Conservation (phyloP, 2,329 filamentous ascomycete species). For the Aureobasidium sp. region DNA sequence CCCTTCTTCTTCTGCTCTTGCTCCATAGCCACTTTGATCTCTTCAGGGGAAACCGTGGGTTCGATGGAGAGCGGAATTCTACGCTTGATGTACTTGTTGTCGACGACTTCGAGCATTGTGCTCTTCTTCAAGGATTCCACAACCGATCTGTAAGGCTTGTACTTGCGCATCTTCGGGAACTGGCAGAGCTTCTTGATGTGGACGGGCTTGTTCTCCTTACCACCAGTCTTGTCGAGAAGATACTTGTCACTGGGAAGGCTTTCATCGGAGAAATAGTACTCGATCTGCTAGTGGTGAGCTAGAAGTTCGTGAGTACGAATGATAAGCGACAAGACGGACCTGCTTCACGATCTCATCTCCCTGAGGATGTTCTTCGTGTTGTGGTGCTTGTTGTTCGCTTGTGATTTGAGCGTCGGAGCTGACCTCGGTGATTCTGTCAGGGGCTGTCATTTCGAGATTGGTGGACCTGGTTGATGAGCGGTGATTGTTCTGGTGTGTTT, state of each 20-base stretch:
- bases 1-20: slow-evolving; percentile 25
- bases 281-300: slow-evolving; percentile 29
- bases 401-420: neutral
- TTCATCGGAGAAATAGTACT: slow-evolving; percentile 44
- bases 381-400: neutral
- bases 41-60: slow-evolving; percentile 19
- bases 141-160: slow-evolving; percentile 33
- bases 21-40: slow-evolving; percentile 14
- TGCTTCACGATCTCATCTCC: slow-evolving; percentile 19
- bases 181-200: slow-evolving; percentile 35
- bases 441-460: neutral
- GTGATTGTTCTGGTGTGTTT: neutral
- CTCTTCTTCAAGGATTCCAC: slow-evolving; percentile 35
- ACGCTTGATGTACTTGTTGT: slow-evolving; percentile 35
- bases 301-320: neutral
- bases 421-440: neutral
- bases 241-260: slow-evolving; percentile 37
- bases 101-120: slow-evolving; percentile 33
- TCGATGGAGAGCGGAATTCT: slow-evolving; percentile 29
- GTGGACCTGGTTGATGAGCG: neutral
- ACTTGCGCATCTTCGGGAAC: slow-evolving; percentile 40
- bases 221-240: slow-evolving; percentile 34
- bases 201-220: slow-evolving; percentile 35
- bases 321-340: neutral
- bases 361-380: slow-evolving; percentile 17